A percentile compares a stretch with the other conserved stretches of the same genome.
Conservation (phyloP, 2,329 filamentous ascomycete species). For the Ophiostoma sp. region DNA sequence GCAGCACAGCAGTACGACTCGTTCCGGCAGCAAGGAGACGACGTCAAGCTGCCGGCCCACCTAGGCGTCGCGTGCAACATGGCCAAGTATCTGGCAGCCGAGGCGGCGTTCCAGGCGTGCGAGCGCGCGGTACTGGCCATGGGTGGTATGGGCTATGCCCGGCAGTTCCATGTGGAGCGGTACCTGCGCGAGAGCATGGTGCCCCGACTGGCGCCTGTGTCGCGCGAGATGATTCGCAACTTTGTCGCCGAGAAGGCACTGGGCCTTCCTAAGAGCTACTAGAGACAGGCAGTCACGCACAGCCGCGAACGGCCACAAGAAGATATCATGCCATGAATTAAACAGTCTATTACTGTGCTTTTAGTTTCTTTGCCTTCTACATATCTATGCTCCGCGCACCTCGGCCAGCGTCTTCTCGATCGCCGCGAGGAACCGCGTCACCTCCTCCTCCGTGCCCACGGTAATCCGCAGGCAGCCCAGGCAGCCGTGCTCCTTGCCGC, state of each 20-base stretch:
- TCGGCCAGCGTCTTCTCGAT: constrained; percentile 49
- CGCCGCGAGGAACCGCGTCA: constrained; percentile 69
- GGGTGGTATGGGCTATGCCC: constrained; percentile 61
- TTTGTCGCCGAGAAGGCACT: constrained; percentile 65
- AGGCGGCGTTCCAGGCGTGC: constrained; percentile 58
- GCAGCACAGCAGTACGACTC: constrained; percentile 57
- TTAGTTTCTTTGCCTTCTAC: too few species aligned
- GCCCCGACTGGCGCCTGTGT: constrained; percentile 59
- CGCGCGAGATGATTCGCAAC: constrained; percentile 70
- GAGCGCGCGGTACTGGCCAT: constrained; percentile 55
- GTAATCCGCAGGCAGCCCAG: constrained; percentile 85
- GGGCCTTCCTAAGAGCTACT: constrained; percentile 63
- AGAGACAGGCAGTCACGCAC: not conserved
- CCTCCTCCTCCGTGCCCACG: constrained; percentile 82
- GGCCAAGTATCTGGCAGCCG: constrained; percentile 65
- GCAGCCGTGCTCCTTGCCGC: constrained; percentile 88
- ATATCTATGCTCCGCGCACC: constrained; percentile 33
- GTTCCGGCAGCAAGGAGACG: not conserved
- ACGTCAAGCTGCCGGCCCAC: constrained; percentile 37
- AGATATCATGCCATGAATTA: not conserved
- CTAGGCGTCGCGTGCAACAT: constrained; percentile 62
- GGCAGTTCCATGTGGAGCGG: constrained; percentile 60
- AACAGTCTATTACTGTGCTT: not conserved
- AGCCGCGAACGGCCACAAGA: too few species aligned
- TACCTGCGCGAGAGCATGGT: constrained; percentile 61